Base-by-base conservation (phyloP, 2,329 filamentous ascomycete species). In the Pseudocercospora eumusae region DNA sequence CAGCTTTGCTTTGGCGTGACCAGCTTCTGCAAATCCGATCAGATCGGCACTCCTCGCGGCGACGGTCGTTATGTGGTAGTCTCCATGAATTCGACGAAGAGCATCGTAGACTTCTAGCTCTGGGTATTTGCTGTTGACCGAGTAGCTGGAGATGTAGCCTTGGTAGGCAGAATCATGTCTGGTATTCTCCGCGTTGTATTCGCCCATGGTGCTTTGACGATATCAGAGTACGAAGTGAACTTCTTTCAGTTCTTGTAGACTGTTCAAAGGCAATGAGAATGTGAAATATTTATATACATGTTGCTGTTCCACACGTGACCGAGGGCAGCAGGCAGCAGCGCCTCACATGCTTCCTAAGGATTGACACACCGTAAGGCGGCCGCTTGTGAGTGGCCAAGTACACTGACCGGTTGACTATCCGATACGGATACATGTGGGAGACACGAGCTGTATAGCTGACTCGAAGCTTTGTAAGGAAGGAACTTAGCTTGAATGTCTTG, bases 21-120 rank as follows among this genome's bases (percentile, higher is more conserved):
- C 78, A n/a, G 78, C 75, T 11, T 70, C 68, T 45, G 78, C 78
- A 64, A 76, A 80, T 13, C 67, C 71, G 58, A 79, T 70, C 18
- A 80, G 75, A 59, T 76, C 60, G 11, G 42, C 65, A 18, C 59
- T 31, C 20, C 27, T 11, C 5, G 52, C 53, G 10, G 15, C 23
- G 13, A 67, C 58, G 2, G 52, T 18, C 6, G 62, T 67, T 20
- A 67, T 58, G 27, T 67, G 60, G 27, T 62, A 54, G 33, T 53
- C 56, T n/a, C 60, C 62, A 21, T 62, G 56, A 18, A 57, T 44
- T 1, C 42, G 47, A 6, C 63, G 52, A 15, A 67, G 33, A 15
- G 59, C 58, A 23, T 67, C 65, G 42, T 63, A 42, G 21, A 61
- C 53, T 25, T 57, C 54, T 2, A 67, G 57, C 33, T 65, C 65